A percentile compares a stretch with the other conserved stretches of the same genome.
These are phyloP conservation scores for Chalciporus sphaerocephalus DNA, from an alignment of 768 basidiomycete species.

Conservation along the genomic window DNA sequence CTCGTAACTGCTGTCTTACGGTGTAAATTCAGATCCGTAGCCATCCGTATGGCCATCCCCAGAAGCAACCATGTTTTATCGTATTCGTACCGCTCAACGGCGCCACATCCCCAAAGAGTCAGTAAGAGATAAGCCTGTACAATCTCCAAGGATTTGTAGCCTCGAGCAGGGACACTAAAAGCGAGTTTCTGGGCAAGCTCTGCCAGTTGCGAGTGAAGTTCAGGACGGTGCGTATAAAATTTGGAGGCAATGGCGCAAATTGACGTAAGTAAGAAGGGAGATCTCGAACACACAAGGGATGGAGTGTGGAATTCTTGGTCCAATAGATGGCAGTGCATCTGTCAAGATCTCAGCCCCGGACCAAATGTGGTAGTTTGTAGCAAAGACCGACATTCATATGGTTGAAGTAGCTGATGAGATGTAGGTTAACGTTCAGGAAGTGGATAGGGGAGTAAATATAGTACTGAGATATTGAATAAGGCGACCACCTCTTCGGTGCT, in stretches of 20 bases:
- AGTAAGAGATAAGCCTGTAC: constrained; percentile 93
- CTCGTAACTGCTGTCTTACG: constrained; percentile 65
- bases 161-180: constrained; percentile 78
- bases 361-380: constrained; percentile 3
- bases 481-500: constrained; percentile 85
- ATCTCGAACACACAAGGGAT: constrained; percentile 87
- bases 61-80: constrained; percentile 90
- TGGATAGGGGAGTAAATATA: neutral
- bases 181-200: constrained; percentile 86
- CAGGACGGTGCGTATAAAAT: constrained; percentile 78
- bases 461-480: constrained; percentile 81
- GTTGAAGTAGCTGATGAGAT: constrained; percentile 59
- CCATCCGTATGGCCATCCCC: constrained; percentile 91
- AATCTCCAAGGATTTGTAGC: constrained; percentile 92
- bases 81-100: constrained; percentile 94
- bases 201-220: constrained; percentile 73
- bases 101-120: constrained; percentile 86
- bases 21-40: constrained; percentile 92
- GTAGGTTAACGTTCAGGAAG: constrained; percentile 4
- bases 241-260: constrained; percentile 94
- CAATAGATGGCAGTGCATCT: constrained; percentile 79
- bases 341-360: constrained; percentile 9
- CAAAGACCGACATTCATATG: constrained; percentile 58
- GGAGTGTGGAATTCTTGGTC: constrained; percentile 92
- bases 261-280: constrained; percentile 91